A percentile compares a stretch with the other conserved stretches of the same genome.
Conservation (phyloP, 108 stramenopile genomes). For the Cylindrotheca closterium region DNA sequence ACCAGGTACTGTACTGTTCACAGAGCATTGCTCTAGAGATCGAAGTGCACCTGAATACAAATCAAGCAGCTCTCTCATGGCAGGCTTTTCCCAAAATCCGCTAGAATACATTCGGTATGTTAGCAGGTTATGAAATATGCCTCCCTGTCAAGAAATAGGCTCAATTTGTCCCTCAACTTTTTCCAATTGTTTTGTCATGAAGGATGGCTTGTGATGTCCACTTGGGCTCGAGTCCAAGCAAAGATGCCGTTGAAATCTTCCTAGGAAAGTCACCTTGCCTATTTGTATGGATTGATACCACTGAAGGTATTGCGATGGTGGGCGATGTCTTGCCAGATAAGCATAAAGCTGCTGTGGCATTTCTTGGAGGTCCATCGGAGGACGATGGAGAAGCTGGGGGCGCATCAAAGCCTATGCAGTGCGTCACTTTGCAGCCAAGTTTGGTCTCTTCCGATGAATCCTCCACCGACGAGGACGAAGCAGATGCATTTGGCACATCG, state of each 20-base stretch:
- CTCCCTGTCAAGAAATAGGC: background rate
- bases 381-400: constrained; percentile 8
- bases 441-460: constrained; percentile 6
- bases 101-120: constrained; percentile 40
- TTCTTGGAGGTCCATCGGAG: constrained; percentile 22
- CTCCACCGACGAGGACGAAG: constrained; percentile 18
- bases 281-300: constrained; percentile 29
- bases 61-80: too few relatives aligned
- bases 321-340: constrained; percentile 32
- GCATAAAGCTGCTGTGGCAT: constrained; percentile 30
- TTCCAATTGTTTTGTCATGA: background rate
- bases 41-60: too few relatives aligned
- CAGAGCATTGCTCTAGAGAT: too few relatives aligned
- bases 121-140: background rate
- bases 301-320: constrained; percentile 13
- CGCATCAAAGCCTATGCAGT: constrained; percentile 24
- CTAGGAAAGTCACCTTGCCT: constrained; percentile 31
- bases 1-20: too few relatives aligned
- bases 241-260: constrained; percentile 35
- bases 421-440: constrained; percentile 35
- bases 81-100: constrained; percentile 19
- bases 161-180: background rate
- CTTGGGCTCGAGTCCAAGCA: constrained; percentile 31
- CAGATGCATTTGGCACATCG: constrained; percentile 14
- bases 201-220: constrained; percentile 39